These are phyloP conservation scores for Colletotrichum spinosum DNA, from an alignment of 2,329 filamentous ascomycete species.

Conservation along the genomic window DNA sequence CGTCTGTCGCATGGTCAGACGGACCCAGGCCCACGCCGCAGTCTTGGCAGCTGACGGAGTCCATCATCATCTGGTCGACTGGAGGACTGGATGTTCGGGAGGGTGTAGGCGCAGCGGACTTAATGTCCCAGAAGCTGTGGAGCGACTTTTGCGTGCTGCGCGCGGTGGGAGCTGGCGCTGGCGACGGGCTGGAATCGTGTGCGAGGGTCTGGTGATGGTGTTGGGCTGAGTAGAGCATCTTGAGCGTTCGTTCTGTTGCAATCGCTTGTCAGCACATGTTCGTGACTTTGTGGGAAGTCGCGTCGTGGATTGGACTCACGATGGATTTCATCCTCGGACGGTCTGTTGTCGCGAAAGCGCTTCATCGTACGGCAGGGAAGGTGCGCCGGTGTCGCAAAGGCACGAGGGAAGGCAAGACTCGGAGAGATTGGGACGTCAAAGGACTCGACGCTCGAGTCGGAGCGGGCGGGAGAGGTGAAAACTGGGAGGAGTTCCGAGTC, in stretches of 20 bases:
- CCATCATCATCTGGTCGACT: constrained; percentile 70
- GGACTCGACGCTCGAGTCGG: constrained; percentile 48
- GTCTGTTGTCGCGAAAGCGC: constrained; percentile 69
- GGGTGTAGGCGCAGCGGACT: constrained; percentile 48
- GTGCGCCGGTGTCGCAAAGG: constrained; percentile 52
- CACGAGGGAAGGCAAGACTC: constrained; percentile 44
- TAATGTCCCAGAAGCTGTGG: constrained; percentile 72
- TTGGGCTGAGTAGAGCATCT: constrained; percentile 69
- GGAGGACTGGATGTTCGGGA: constrained; percentile 46
- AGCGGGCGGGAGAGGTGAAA: constrained; percentile 53
- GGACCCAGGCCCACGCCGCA: constrained; percentile 54
- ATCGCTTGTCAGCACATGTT: constrained; percentile 2
- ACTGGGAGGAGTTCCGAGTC: constrained; percentile 64
- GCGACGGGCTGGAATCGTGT: constrained; percentile 35
- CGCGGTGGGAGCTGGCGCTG: constrained; percentile 32
- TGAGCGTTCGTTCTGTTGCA: constrained; percentile 65
- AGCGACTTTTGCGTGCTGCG: constrained; percentile 60
- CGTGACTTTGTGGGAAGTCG: not conserved
- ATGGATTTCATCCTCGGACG: constrained; percentile 66
- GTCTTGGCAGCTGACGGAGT: constrained; percentile 62
- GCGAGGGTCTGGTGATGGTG: constrained; percentile 43
- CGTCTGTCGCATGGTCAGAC: constrained; percentile 38
- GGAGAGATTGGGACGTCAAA: constrained; percentile 45
- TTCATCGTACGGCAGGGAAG: constrained; percentile 70
- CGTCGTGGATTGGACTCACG: constrained; percentile 53